These are phyloP conservation scores for Aspergillus carlsbadensis DNA, from an alignment of 495 filamentous ascomycete genomes.

Conservation along the genomic window DNA sequence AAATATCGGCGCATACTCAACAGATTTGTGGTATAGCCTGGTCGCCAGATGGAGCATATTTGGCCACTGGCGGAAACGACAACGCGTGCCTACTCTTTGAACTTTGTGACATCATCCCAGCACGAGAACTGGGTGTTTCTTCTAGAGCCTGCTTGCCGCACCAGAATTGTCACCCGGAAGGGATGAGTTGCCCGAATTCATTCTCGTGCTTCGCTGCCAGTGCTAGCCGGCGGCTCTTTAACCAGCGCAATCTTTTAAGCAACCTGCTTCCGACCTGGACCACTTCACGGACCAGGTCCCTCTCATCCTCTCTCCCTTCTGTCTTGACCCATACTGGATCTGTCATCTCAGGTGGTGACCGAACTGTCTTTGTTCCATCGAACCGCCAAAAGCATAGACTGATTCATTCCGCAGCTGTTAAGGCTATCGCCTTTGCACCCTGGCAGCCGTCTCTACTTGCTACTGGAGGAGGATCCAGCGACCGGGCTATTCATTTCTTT, in stretches of 20 bases:
- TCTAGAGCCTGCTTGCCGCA: constrained; percentile 4
- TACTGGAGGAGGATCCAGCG: constrained; percentile 90
- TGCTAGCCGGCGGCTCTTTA: constrained; percentile 20
- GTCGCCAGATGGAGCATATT: constrained; percentile 71
- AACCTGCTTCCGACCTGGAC: constrained; percentile 33
- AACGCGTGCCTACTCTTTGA: constrained; percentile 85
- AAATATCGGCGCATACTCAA: constrained; percentile 77
- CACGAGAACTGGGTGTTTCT: constrained; percentile 12
- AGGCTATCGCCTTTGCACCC: constrained; percentile 95
- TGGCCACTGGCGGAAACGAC: constrained; percentile 92
- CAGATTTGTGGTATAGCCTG: constrained; percentile 92
- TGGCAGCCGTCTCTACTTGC: constrained; percentile 88
- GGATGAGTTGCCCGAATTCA: constrained; percentile 16
- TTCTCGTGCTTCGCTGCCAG: constrained; percentile 22
- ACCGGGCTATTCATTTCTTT: constrained; percentile 94
- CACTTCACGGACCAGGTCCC: constrained; percentile 18
- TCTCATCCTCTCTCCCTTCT: constrained; percentile 23
- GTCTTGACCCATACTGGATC: constrained; percentile 30
- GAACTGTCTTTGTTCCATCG: constrained; percentile 30
- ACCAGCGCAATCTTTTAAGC: constrained; percentile 24
- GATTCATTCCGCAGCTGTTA: constrained; percentile 83
- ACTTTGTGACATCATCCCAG: constrained; percentile 54
- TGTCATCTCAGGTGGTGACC: constrained; percentile 29
- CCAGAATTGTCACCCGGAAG: constrained; percentile 8
- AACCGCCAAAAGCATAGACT: constrained; percentile 72